Evolutionary conservation across 2,329 filamentous ascomycete species (phyloP).

Genomic region (Nigrospora oryzae): DNA sequence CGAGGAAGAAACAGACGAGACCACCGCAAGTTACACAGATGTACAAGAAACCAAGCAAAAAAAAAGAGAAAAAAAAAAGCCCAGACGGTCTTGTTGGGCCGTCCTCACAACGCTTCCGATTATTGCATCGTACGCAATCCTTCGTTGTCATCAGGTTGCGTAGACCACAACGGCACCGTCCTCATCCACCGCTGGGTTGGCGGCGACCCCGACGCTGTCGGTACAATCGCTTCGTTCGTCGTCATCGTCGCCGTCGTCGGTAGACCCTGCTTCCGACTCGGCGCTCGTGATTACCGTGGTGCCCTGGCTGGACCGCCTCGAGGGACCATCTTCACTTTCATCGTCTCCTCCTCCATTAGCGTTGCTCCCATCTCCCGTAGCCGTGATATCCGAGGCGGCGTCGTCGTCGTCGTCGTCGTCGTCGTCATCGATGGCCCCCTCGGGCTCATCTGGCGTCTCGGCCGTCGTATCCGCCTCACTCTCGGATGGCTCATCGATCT

Average conservation of each 20-base stretch:
- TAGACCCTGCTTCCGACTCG: conserved; percentile 13
- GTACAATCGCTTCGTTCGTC: conserved; percentile 40
- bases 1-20: no score
- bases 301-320: conserved; percentile 38
- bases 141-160: conserved; percentile 11
- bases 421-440: conserved; percentile 17
- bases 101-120: no score
- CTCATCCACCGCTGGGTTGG: conserved; percentile 14
- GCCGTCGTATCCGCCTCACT: conserved; percentile 10
- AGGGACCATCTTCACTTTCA: conserved; percentile 42
- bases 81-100: no score
- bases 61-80: no score
- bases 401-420: conserved; percentile 17
- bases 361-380: conserved; percentile 3
- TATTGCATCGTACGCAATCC: neutral
- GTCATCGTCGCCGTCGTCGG: conserved; percentile 26
- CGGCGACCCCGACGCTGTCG: conserved; percentile 28
- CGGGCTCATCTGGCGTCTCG: neutral
- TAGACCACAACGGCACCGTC: conserved; percentile 26
- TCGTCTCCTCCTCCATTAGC: conserved; percentile 8
- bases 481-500: conserved; percentile 43
- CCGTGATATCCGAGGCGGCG: conserved; percentile 8
- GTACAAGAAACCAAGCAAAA: no score
- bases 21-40: no score
- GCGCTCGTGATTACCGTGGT: conserved; percentile 34